Base-by-base conservation (phyloP, 1,284 basidiomycete genomes). In the Calocybe gambosa region DNA sequence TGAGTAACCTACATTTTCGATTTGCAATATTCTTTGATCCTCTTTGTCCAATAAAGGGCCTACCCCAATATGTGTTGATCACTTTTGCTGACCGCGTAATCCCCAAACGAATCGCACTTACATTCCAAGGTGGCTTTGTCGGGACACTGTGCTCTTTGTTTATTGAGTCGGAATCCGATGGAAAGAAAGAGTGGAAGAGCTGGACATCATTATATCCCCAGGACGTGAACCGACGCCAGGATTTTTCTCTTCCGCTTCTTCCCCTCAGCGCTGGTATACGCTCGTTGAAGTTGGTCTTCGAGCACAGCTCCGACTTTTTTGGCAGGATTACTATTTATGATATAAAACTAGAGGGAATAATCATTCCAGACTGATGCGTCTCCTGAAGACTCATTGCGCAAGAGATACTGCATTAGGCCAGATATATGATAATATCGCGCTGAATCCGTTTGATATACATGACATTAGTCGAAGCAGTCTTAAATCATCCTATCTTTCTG, bases 61-160 rank as follows among this genome's bases (percentile, higher is more conserved):
- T 82, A 13, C 86, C 85, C 1, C 87, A 89, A 65, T 81, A 68
- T 55, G 74, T 89, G 50, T 83, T 86, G 45, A 62, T 89, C 19
- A 62, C 62, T 1, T 89, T 89, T 54, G 43, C 69, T 3, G 56
- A 64, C 3, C 70, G 66, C 34, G 76, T 85, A 16, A 55, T 72
- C 28, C 84, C 83, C 1, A 71, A 63, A 52, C 69, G 64, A 19
- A 55, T 89, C 10, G 67, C 66, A n/a, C 52, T 89, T 50, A 88
- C 82, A 1, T 90, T 90, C 58, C 87, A 90, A 70, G 88, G 87
- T 13, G 88, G 88, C 1, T 90, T 90, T 60, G 88, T 83, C 0
- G 86, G 85, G 7, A 82, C 73, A 10, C 65, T 71, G 38, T 88
- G 85, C 57, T 57, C 66, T 1, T 55, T 89, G 5, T 67, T 77